Conservation (phyloP, 2,329 filamentous ascomycete species). For the Colletotrichum kahawae region DNA sequence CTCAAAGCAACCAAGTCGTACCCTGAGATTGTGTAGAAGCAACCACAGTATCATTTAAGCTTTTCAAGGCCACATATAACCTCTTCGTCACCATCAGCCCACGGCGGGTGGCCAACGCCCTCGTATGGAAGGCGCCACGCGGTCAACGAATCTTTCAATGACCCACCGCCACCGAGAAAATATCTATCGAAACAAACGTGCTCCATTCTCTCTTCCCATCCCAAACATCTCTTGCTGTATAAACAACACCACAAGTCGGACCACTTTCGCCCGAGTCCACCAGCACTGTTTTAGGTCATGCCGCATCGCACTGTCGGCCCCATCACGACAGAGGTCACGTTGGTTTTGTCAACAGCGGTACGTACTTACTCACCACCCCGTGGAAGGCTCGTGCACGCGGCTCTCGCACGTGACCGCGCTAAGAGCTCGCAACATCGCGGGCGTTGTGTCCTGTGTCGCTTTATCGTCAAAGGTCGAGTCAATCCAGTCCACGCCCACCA, state of each 20-base stretch:
- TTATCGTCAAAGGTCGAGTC: constrained; percentile 19
- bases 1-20: background rate
- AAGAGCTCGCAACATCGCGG: constrained; percentile 22
- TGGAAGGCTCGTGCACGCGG: background rate
- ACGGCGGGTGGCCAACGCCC: background rate
- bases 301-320: background rate
- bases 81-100: background rate
- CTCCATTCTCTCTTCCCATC: background rate
- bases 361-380: no score
- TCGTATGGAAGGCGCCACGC: background rate
- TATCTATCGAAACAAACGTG: background rate
- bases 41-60: background rate
- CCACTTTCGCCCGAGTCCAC: background rate
- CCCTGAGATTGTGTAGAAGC: background rate
- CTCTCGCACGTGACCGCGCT: constrained; percentile 20
- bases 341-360: background rate
- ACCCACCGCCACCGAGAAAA: background rate
- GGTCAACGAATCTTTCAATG: background rate
- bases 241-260: background rate
- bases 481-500: constrained; percentile 11
- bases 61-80: background rate
- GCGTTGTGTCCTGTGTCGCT: constrained; percentile 18
- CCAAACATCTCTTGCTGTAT: background rate
- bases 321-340: constrained; percentile 2
- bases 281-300: background rate